Evolutionary conservation across 2,329 filamentous ascomycete genomes (phyloP), one percentile per base, ranked within the genome.

Genomic region (Aureobasidium mangrovei): DNA sequence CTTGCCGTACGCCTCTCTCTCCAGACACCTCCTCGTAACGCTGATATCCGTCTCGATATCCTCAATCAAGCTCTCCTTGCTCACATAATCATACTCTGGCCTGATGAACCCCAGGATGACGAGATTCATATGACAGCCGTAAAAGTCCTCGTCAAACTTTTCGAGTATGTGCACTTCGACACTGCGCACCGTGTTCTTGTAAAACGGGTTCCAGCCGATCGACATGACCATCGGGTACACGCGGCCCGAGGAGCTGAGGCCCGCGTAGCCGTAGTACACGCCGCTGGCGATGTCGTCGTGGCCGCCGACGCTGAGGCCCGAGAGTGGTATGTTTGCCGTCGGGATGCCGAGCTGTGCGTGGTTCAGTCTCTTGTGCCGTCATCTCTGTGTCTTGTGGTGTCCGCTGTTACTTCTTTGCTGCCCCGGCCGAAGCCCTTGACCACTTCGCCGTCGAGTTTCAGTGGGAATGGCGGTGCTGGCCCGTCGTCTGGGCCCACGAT

Each of bases 171-270:
- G 67, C 49, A 69, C 67, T 57, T 70, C 78, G 66, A 93, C 90
- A 59, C 82, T 88, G 58, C 88, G 84, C 44, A 88, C 82, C 4
- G 79, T 84, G 77, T 98, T 97, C 69, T 91, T 90, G 79, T 95
- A 98, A 73, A 91, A 97, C 0, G 93, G 93, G 71, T 97, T 98
- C 79, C 91, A 97, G 42, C 93, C 93, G 61, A 96, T 91, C 58
- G 83, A 88, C 84, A 96, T 87, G 60, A 95, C 90, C 79, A 94
- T 93, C 1, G 88, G 88, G 70, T 85, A 88, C 55, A 93, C 75
- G 27, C 10, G 24, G 40, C 61, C 61, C 31, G 61, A 63, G 18
- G 63, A 56, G 3, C 65, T 64, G 32, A 97, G 80, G 0, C 86
- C 82, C 4, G 89, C 89, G 76, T 87, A 95, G 65, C 93, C 93